These are phyloP conservation scores for Grigorovia jiainica DNA, from an alignment of 805 yeast species.

Conservation along the genomic window DNA sequence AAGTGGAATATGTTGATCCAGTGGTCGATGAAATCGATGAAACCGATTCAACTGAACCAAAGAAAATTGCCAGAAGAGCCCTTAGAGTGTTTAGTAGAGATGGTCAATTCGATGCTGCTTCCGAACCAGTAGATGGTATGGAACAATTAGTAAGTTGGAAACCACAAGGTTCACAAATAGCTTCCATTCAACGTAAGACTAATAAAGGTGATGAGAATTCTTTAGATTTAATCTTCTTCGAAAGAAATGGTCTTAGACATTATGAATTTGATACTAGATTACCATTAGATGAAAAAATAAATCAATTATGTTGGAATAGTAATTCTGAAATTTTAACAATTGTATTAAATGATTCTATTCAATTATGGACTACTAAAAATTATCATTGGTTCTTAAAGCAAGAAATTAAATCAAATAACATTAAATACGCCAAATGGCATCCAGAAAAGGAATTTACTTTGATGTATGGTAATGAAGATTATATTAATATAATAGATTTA, in stretches of 20 bases:
- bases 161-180: constrained; percentile 82
- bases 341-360: constrained; percentile 52
- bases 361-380: constrained; percentile 84
- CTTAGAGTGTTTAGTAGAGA: constrained; percentile 75
- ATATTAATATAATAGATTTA: constrained; percentile 58
- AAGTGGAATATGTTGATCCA: constrained; percentile 45
- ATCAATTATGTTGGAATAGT: constrained; percentile 65
- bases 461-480: constrained; percentile 47
- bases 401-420: constrained; percentile 38
- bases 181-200: constrained; percentile 61
- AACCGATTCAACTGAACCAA: no score
- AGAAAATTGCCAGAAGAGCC: constrained; percentile 49
- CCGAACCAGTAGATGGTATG: constrained; percentile 81
- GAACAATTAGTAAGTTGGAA: constrained; percentile 76
- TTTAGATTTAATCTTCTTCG: constrained; percentile 63
- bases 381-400: constrained; percentile 95
- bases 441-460: constrained; percentile 78
- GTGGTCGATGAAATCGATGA: constrained; percentile 27
- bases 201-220: constrained; percentile 34
- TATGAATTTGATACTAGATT: constrained; percentile 72
- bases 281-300: constrained; percentile 40
- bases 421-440: constrained; percentile 60
- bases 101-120: constrained; percentile 68
- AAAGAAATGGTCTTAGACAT: constrained; percentile 86
- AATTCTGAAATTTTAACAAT: constrained; percentile 73